These are phyloP conservation scores for Isatis tinctoria DNA, from an alignment of 345 rosid genomes.

Conservation along the genomic window DNA sequence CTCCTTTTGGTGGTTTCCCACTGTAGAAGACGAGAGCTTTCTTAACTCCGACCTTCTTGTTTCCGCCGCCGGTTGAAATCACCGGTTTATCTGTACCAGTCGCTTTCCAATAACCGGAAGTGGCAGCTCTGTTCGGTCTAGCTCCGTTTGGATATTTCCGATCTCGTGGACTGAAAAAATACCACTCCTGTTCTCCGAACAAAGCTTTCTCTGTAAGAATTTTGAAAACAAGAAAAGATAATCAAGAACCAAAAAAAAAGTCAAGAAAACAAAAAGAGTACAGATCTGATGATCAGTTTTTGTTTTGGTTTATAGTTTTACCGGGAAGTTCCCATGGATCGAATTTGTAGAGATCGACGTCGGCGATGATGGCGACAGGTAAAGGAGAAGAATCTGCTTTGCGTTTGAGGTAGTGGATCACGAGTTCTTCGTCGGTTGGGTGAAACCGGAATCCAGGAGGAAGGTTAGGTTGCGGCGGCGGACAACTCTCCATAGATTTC, in stretches of 20 bases:
- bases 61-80: conserved; percentile 46
- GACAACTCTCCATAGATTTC: conserved; percentile 65
- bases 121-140: conserved; percentile 92
- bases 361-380: conserved; percentile 85
- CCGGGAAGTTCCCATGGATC: conserved; percentile 99
- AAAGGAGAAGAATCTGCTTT: conserved; percentile 69
- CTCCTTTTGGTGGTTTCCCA: conserved; percentile 98
- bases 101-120: conserved; percentile 99
- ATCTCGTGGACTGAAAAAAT: conserved; percentile 92
- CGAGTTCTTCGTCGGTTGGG: conserved; percentile 98
- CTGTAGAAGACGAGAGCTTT: conserved; percentile 89
- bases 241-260: not conserved
- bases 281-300: not conserved
- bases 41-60: conserved; percentile 79
- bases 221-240: not conserved
- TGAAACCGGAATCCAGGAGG: conserved; percentile 99
- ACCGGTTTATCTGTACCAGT: conserved; percentile 98
- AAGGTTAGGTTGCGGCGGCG: conserved; percentile 69
- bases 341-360: conserved; percentile 84
- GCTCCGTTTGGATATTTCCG: conserved; percentile 97
- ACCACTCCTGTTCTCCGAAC: conserved; percentile 98
- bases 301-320: conserved; percentile 1
- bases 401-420: conserved; percentile 85
- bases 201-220: conserved; percentile 62
- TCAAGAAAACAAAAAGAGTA: not conserved